Evolutionary conservation across 495 filamentous ascomycete species (phyloP).

Genomic region (Penicillium longicatenatum): DNA sequence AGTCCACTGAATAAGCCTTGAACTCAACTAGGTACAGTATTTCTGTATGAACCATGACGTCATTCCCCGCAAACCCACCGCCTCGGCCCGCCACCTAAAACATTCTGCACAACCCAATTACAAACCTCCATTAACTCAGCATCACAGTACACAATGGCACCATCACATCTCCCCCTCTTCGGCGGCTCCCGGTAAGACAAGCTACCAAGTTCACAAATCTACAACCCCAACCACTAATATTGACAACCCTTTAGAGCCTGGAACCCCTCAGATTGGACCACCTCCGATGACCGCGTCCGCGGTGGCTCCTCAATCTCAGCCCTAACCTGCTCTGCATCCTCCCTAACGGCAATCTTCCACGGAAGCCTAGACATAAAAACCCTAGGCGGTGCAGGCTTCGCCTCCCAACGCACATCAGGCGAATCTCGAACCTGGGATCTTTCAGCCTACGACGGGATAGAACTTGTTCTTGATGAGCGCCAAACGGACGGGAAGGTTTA

Average conservation of each 20-base stretch:
- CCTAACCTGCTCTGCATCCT: slow-evolving; percentile 35
- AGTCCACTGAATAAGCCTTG: no score
- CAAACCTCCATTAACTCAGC: not conserved
- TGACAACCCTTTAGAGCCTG: slow-evolving; percentile 34
- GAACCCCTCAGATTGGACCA: slow-evolving; percentile 60
- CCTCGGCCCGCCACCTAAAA: slow-evolving; percentile 8
- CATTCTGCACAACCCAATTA: not conserved
- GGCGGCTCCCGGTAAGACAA: slow-evolving; percentile 18
- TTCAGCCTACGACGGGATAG: slow-evolving; percentile 55
- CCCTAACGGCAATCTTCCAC: slow-evolving; percentile 50
- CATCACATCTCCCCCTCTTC: slow-evolving; percentile 23
- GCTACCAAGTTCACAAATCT: not conserved
- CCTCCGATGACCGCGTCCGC: slow-evolving; percentile 72
- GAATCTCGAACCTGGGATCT: slow-evolving; percentile 56
- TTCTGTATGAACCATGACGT: slow-evolving; percentile 13
- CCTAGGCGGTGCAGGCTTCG: slow-evolving; percentile 82
- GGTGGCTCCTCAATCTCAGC: slow-evolving; percentile 66
- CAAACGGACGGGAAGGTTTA: slow-evolving; percentile 58
- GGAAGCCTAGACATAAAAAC: slow-evolving; percentile 73
- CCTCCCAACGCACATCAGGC: slow-evolving; percentile 68
- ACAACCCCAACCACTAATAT: slow-evolving; percentile 1
- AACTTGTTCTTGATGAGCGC: slow-evolving; percentile 33
- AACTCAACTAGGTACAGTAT: no score
- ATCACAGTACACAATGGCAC: slow-evolving; percentile 10
- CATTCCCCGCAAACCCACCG: slow-evolving; percentile 17